Evolutionary conservation across 257 asterid species (phyloP).

Genomic region (Nicotiana undulata): DNA sequence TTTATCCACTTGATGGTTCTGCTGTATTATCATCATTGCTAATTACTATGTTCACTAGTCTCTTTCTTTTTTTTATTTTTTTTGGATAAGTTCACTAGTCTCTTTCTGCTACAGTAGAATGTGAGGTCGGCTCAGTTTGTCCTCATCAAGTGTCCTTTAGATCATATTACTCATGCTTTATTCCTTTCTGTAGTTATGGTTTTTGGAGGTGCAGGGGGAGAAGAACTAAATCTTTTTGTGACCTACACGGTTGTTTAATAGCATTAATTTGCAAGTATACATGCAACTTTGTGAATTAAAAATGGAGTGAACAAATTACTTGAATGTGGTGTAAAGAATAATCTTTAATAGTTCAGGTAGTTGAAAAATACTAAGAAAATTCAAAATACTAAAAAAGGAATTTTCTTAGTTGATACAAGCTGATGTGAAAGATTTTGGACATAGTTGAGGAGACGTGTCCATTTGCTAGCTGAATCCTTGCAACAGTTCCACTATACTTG

Average conservation of each 20-base stretch:
- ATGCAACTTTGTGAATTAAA: background rate
- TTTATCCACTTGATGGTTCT: background rate
- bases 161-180: background rate
- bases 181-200: background rate
- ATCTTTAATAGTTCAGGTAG: background rate
- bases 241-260: background rate
- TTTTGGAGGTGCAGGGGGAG: background rate
- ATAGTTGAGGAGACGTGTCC: background rate
- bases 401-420: background rate
- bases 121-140: background rate
- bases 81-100: too few relatives aligned
- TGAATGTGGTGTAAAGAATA: background rate
- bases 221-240: background rate
- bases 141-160: background rate
- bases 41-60: background rate
- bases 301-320: background rate
- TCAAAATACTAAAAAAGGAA: too few relatives aligned
- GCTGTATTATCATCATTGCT: background rate
- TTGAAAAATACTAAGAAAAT: too few relatives aligned
- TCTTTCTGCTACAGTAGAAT: background rate
- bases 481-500: background rate
- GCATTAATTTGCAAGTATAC: background rate
- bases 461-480: background rate
- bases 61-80: too few relatives aligned
- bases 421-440: background rate